phyloP scores from a whole-genome alignment of 2,329 filamentous ascomycete species.

The Epicoccum nigrum region DNA sequence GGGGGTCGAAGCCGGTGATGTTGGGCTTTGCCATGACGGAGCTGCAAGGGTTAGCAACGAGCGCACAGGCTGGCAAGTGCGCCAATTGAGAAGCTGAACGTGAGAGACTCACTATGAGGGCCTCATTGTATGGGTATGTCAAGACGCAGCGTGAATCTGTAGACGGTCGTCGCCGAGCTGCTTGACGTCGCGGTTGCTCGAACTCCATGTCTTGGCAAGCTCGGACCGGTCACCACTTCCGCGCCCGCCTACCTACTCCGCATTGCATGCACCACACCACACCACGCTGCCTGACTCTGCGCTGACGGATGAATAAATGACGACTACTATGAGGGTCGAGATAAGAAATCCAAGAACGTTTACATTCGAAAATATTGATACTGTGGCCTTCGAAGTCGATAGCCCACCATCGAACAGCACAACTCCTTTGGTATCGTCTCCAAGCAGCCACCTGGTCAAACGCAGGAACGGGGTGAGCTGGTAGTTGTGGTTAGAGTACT shows the following conservation, averaged over 20 bases:
- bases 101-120: constrained; percentile 31
- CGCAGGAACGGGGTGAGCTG: too few species aligned
- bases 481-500: too few species aligned
- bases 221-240: constrained; percentile 12
- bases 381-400: too few species aligned
- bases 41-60: constrained; percentile 24
- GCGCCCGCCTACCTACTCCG: constrained; percentile 3
- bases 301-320: too few species aligned
- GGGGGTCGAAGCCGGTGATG: constrained; percentile 91
- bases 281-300: background rate
- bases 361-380: too few species aligned
- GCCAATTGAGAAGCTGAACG: constrained; percentile 10
- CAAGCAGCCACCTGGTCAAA: too few species aligned
- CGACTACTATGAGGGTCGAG: too few species aligned
- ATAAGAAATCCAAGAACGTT: too few species aligned
- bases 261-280: constrained; percentile 3
- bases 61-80: background rate
- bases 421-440: too few species aligned
- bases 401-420: too few species aligned
- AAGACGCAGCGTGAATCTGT: constrained; percentile 25
- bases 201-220: constrained; percentile 13
- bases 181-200: constrained; percentile 16
- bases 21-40: constrained; percentile 63
- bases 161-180: constrained; percentile 28
- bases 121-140: constrained; percentile 28